Evolutionary conservation across 352 stramenopile species (phyloP).

Genomic region (Globisporangium canariense): DNA sequence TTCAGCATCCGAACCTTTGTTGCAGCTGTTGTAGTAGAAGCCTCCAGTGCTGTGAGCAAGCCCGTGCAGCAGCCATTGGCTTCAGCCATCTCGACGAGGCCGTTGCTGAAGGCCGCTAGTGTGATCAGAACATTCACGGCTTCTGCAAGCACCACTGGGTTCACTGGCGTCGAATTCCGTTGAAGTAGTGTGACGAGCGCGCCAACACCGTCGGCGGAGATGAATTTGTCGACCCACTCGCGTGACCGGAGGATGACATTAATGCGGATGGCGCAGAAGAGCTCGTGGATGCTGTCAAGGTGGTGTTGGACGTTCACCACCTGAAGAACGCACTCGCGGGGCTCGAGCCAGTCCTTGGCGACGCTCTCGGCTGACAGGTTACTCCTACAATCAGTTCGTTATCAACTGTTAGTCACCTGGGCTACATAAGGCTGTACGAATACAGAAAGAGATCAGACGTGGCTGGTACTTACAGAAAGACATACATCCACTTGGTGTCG

Average conservation of each 20-base stretch:
- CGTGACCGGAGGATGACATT: conserved; percentile 52
- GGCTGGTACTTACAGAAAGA: conserved; percentile 49
- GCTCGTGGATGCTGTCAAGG: conserved; percentile 33
- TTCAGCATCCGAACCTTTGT: conserved; percentile 33
- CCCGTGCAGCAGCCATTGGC: conserved; percentile 27
- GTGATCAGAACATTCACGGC: conserved; percentile 51
- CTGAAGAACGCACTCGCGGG: conserved; percentile 46
- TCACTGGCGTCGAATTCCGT: conserved; percentile 7
- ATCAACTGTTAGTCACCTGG: neutral
- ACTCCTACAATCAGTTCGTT: conserved; percentile 22
- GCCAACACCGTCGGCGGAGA: conserved; percentile 37
- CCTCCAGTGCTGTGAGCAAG: conserved; percentile 29
- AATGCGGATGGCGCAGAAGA: conserved; percentile 61
- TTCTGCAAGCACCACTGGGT: conserved; percentile 29
- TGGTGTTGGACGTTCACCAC: conserved; percentile 36
- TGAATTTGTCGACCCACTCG: conserved; percentile 53
- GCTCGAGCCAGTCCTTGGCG: conserved; percentile 47
- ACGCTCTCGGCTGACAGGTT: conserved; percentile 36
- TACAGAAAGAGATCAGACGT: neutral
- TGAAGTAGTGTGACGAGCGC: conserved; percentile 38
- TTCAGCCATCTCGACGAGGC: conserved; percentile 29
- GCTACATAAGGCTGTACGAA: neutral
- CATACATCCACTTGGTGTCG: conserved; percentile 69
- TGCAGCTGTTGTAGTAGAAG: conserved; percentile 11
- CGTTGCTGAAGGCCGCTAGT: conserved; percentile 32